A percentile compares a stretch with the other conserved stretches of the same genome.
phyloP scores from a whole-genome alignment of 768 basidiomycete species.

The Psilocybe azurescens region DNA sequence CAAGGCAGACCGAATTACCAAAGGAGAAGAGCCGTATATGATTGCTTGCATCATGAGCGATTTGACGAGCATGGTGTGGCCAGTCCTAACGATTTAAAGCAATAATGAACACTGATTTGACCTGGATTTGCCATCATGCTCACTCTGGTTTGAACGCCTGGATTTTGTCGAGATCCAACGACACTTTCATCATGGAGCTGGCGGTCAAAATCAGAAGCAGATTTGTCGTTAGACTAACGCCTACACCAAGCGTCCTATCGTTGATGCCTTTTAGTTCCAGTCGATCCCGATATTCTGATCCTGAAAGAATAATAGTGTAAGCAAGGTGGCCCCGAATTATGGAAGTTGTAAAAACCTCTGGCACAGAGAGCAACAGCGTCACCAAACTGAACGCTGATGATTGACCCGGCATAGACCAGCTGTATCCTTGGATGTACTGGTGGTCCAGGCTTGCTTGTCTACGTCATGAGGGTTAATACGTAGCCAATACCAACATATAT shows the following conservation, averaged over 20 bases:
- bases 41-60: constrained; percentile 86
- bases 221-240: constrained; percentile 55
- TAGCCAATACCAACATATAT: background rate
- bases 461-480: background rate
- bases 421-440: constrained; percentile 76
- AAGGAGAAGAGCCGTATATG: constrained; percentile 71
- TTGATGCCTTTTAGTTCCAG: constrained; percentile 70
- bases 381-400: constrained; percentile 73
- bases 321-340: background rate
- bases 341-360: constrained; percentile 46
- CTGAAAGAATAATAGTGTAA: constrained; percentile 36
- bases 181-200: constrained; percentile 70
- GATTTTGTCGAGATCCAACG: constrained; percentile 66
- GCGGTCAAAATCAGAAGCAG: constrained; percentile 68
- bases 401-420: constrained; percentile 59
- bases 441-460: constrained; percentile 72
- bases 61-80: constrained; percentile 70
- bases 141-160: constrained; percentile 68
- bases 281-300: constrained; percentile 72
- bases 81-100: constrained; percentile 46
- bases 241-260: constrained; percentile 75
- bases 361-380: constrained; percentile 78
- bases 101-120: constrained; percentile 8
- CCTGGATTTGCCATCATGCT: constrained; percentile 25
- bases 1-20: constrained; percentile 42